Evolutionary conservation across 1,139 yeast species (phyloP), one percentile per base, ranked within the genome.

Genomic region (Geotrichum macrosporum): DNA sequence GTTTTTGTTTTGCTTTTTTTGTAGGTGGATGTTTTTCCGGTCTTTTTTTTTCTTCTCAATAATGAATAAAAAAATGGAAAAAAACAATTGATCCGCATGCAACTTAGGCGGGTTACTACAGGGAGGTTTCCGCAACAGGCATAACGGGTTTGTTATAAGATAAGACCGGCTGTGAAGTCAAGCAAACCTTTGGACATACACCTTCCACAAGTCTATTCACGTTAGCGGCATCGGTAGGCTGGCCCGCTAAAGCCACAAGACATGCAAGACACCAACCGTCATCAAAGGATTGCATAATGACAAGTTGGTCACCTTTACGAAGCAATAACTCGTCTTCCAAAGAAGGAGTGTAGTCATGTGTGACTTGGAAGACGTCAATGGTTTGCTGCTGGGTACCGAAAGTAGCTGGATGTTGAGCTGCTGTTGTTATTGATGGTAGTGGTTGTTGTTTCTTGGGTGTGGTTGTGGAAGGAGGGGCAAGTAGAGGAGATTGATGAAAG

Each of bases 261-360:
- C 50, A 46, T 9, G 59, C 63, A 31, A 53, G 53, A 44, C 70
- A 67, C 71, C 71, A 67, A 9, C 69, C 69, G 46, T 67, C 71
- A 49, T 67, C 70, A 50, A 64, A 67, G 16, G 62, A 55, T 49
- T 64, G 62, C 46, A 57, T 57, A 5, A 67, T 65, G 13, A 56
- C 47, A 12, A 66, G 55, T 35, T 56, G 49, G 36, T 66, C 69
- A 18, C 65, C 68, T 5, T 53, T 44, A 4, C 55, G 49, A 13
- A 67, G 57, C 33, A 57, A 61, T 34, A 67, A 51, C 56, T 67
- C 71, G 51, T 67, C 71, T n/a, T 55, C 57, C n/a, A 66, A 53
- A 22, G 52, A 54, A 4, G 68, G 64, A n/a, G 40, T 48, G 57
- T 66, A 66, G 5, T 58, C 48, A 35, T 53, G 55, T 5, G 55